These are phyloP conservation scores for Arthrobotrys entomopaga DNA, from an alignment of 2,329 filamentous ascomycete genomes.

Conservation along the genomic window DNA sequence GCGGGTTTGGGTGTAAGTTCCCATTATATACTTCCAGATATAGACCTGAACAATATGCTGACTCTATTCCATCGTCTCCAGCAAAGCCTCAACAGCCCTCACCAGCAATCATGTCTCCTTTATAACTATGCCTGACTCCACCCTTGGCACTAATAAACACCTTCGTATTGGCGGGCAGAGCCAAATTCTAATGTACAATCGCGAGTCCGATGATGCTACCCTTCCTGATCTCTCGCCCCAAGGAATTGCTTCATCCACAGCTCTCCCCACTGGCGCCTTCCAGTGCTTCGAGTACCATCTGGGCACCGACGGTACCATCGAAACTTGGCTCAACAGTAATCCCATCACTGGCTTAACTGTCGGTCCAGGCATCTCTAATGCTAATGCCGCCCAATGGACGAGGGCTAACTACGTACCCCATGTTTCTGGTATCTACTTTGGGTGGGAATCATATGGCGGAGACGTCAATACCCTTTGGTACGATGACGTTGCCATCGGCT, in stretches of 20 bases:
- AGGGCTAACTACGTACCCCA: slow-evolving; percentile 66
- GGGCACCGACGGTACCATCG: slow-evolving; percentile 69
- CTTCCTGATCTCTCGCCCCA: slow-evolving; percentile 71
- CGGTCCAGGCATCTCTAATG: slow-evolving; percentile 65
- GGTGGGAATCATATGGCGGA: slow-evolving; percentile 72
- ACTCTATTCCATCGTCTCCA: slow-evolving; percentile 58
- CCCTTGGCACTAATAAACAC: slow-evolving; percentile 69
- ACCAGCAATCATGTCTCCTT: slow-evolving; percentile 71
- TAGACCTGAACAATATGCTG: too few relatives aligned
- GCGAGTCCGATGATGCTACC: slow-evolving; percentile 71
- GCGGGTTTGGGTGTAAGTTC: slow-evolving; percentile 68
- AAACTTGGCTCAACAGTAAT: slow-evolving; percentile 70
- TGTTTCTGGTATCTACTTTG: slow-evolving; percentile 70
- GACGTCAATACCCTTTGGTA: slow-evolving; percentile 73
- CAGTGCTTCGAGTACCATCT: slow-evolving; percentile 73
- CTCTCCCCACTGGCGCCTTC: slow-evolving; percentile 67
- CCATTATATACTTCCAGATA: too few relatives aligned
- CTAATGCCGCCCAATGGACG: slow-evolving; percentile 68
- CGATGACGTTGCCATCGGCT: slow-evolving; percentile 68
- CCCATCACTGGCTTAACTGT: slow-evolving; percentile 67
- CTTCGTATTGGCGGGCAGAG: slow-evolving; percentile 72
- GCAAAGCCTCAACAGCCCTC: slow-evolving; percentile 69
- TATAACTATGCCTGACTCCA: slow-evolving; percentile 72
- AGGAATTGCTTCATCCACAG: slow-evolving; percentile 68
- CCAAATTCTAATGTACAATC: slow-evolving; percentile 73